Percentiles rank a stretch among this genome's conserved stretches.
phyloP scores from a whole-genome alignment of 2,329 filamentous ascomycete genomes.

The Fusarium globosum region DNA sequence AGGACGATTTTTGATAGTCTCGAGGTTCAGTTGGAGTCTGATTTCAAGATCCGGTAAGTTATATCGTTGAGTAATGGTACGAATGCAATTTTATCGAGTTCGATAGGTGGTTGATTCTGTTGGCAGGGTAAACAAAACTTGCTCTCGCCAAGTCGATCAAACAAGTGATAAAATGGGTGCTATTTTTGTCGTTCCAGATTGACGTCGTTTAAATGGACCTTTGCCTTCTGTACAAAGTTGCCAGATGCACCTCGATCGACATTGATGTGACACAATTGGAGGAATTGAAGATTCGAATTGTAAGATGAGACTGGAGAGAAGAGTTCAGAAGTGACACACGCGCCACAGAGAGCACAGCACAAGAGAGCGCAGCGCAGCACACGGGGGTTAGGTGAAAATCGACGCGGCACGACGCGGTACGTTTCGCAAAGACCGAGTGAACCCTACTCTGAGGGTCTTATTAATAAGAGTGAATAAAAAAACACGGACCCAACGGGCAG shows the following conservation, averaged over 20 bases:
- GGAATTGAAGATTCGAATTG: slow-evolving; percentile 1
- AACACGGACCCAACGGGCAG: slow-evolving; percentile 7
- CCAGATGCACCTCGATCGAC: slow-evolving; percentile 1
- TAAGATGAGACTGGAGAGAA: slow-evolving; percentile 1
- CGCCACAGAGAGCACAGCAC: not conserved
- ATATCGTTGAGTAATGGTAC: not conserved
- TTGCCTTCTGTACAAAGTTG: not conserved
- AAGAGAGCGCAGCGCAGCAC: not conserved
- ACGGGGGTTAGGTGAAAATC: not conserved
- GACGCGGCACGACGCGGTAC: slow-evolving; percentile 34
- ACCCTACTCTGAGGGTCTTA: slow-evolving; percentile 2
- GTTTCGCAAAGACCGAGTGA: slow-evolving; percentile 7
- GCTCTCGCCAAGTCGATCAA: slow-evolving; percentile 28
- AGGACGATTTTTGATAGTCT: slow-evolving; percentile 2
- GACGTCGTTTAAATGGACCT: not conserved
- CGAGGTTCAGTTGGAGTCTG: not conserved
- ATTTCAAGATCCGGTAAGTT: not conserved
- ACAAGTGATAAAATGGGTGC: slow-evolving; percentile 12
- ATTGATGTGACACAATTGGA: not conserved
- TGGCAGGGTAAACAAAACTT: slow-evolving; percentile 24
- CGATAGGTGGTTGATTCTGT: not conserved
- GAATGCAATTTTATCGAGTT: not conserved
- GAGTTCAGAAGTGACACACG: slow-evolving; percentile 17
- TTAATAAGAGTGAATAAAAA: not conserved
- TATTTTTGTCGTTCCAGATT: slow-evolving; percentile 28